Base-by-base conservation (phyloP, 2,329 filamentous ascomycete genomes). In the Talaromyces piceae region DNA sequence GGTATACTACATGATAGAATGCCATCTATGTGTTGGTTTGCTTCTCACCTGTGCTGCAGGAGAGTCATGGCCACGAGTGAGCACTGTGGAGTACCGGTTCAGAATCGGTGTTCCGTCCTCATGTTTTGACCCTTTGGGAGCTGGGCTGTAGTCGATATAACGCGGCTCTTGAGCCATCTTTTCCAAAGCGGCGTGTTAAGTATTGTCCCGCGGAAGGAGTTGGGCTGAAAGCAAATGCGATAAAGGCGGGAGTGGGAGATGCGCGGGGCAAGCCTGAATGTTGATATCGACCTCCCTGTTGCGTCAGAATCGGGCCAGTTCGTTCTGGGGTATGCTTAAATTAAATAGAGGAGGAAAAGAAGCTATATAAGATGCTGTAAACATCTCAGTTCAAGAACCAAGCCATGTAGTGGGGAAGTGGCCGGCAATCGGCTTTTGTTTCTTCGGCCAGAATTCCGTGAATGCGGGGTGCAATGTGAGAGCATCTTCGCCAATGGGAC, bases 1-100 rank as follows among this genome's bases (percentile, higher is more conserved):
- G 5, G 20, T 31, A n/a, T n/a, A n/a, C n/a, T n/a, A n/a, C n/a
- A n/a, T 47, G 8, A 27, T 33, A 27, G 23, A 18, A 22, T 49
- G 18, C 30, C 41, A 26, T 31, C 28, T 28, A 11, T 30, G 11
- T 22, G n/a, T 41, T 12, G 8, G 4, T 16, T n/a, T 37, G 33
- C 16, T 37, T 37, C 60, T 58, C 25, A 56, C 88, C 79, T 95
- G 88, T 44, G 91, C 90, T 25, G 88, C 91, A 1, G 91, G 91
- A 62, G 88, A 95, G 69, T 95, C 89, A 83, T 95, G 88, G 51
- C 79, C 87, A 51, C 80, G 82, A 9, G 91, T 97, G 54, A 96
- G 73, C 41, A 81, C 84, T 16, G 88, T 82, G 4, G 90, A 95
- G 80, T 88, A 95, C 54, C 87, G 83, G 72, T 97, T 97, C 57